phyloP scores from a whole-genome alignment of 116 monocot species.

The Zostera marina region DNA sequence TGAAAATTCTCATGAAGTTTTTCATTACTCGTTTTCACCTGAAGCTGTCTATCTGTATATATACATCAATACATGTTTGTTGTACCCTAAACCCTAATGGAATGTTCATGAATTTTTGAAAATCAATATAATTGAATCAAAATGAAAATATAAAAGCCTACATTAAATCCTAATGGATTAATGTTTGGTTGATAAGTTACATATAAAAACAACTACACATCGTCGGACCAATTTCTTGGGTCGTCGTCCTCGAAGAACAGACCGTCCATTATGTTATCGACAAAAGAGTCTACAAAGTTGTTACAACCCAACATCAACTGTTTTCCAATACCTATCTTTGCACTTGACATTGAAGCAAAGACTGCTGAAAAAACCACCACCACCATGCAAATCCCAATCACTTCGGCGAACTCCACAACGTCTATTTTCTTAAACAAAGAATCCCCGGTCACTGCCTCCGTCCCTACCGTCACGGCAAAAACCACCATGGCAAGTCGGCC shows the following conservation, averaged over 20 bases:
- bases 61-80: no score
- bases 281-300: constrained; percentile 69
- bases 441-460: constrained; percentile 66
- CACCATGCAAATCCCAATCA: constrained; percentile 39
- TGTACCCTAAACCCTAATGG: no score
- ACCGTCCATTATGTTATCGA: constrained; percentile 85
- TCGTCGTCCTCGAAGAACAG: constrained; percentile 74
- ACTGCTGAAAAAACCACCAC: constrained; percentile 45
- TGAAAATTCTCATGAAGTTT: no score
- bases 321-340: constrained; percentile 31
- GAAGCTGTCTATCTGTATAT: no score
- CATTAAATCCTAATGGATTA: no score
- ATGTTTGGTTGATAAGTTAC: no score
- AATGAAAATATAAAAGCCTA: no score
- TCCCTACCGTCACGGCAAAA: constrained; percentile 46
- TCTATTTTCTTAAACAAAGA: constrained; percentile 82
- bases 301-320: constrained; percentile 66
- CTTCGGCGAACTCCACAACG: constrained; percentile 45
- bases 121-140: no score
- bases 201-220: no score
- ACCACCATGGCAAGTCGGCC: constrained; percentile 97
- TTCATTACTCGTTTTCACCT: no score
- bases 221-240: constrained; percentile 61
- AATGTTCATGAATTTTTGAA: no score
- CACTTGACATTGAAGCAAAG: constrained; percentile 68